phyloP scores from a whole-genome alignment of 176 grass and related monocot species.

The Puccinellia tenuiflora region DNA sequence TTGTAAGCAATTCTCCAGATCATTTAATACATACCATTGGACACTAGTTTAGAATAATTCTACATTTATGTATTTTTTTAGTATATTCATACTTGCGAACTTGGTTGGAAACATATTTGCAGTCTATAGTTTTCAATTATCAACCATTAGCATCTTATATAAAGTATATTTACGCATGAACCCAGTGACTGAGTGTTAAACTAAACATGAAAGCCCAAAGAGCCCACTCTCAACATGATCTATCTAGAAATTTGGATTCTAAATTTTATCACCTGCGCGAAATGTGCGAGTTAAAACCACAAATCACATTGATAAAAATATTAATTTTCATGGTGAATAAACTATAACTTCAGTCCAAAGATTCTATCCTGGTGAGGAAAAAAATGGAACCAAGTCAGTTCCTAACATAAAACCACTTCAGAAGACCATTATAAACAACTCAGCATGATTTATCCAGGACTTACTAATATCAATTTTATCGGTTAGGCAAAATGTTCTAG shows the following conservation, averaged over 20 bases:
- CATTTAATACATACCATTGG: neutral
- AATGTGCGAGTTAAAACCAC: neutral
- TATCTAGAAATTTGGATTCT: neutral
- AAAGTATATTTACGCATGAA: neutral
- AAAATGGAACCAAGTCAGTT: neutral
- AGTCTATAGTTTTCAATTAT: neutral
- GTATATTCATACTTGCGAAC: neutral
- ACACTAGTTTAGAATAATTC: neutral
- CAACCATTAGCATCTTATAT: neutral
- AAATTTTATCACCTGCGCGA: neutral
- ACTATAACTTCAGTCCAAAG: neutral
- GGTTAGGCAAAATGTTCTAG: neutral
- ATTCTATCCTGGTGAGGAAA: neutral
- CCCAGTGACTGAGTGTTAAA: neutral
- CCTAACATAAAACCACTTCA: neutral
- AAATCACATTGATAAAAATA: neutral
- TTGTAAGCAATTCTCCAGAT: neutral
- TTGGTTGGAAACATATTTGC: neutral
- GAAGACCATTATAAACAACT: neutral
- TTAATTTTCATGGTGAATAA: neutral
- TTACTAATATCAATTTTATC: neutral
- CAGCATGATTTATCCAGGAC: neutral
- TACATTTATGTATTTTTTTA: neutral
- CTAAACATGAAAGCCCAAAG: neutral
- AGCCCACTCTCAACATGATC: neutral